Conservation (phyloP, 2,329 filamentous ascomycete genomes). For the Diaporthe citriasiana region DNA sequence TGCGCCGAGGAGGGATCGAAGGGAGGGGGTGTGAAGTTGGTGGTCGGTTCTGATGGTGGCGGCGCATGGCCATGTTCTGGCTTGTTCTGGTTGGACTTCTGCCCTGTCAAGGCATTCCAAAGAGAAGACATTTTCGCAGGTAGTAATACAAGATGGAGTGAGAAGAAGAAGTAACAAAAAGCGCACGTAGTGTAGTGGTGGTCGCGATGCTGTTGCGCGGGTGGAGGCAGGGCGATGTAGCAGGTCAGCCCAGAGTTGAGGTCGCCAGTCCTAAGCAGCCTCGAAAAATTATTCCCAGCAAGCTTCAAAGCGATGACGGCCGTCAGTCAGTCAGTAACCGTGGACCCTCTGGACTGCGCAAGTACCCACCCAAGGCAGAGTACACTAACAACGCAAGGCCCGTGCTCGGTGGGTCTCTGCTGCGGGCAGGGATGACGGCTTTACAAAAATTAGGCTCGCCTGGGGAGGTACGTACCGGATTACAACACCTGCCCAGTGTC, state of each 20-base stretch:
- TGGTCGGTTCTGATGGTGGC: slow-evolving; percentile 63
- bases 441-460: slow-evolving; percentile 15
- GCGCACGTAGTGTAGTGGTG: slow-evolving; percentile 13
- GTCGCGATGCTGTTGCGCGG: slow-evolving; percentile 15
- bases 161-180: slow-evolving; percentile 16
- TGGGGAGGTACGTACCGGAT: slow-evolving; percentile 18
- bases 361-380: slow-evolving; percentile 10
- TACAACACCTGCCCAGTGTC: not conserved
- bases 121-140: slow-evolving; percentile 65
- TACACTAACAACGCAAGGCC: slow-evolving; percentile 25
- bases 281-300: slow-evolving; percentile 43
- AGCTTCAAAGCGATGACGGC: slow-evolving; percentile 42
- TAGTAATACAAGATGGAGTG: slow-evolving; percentile 32
- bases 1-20: slow-evolving; percentile 82
- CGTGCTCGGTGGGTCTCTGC: slow-evolving; percentile 36
- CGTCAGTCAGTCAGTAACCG: not conserved
- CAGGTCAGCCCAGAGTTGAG: slow-evolving; percentile 25
- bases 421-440: slow-evolving; percentile 4
- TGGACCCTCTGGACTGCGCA: not conserved
- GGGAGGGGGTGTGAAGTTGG: slow-evolving; percentile 66
- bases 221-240: slow-evolving; percentile 19
- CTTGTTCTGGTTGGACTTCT: slow-evolving; percentile 61
- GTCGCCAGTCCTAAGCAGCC: slow-evolving; percentile 30
- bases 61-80: slow-evolving; percentile 57
- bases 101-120: slow-evolving; percentile 74